Evolutionary conservation across 1,284 basidiomycete species (phyloP).

Genomic region (Vanrija humicola): DNA sequence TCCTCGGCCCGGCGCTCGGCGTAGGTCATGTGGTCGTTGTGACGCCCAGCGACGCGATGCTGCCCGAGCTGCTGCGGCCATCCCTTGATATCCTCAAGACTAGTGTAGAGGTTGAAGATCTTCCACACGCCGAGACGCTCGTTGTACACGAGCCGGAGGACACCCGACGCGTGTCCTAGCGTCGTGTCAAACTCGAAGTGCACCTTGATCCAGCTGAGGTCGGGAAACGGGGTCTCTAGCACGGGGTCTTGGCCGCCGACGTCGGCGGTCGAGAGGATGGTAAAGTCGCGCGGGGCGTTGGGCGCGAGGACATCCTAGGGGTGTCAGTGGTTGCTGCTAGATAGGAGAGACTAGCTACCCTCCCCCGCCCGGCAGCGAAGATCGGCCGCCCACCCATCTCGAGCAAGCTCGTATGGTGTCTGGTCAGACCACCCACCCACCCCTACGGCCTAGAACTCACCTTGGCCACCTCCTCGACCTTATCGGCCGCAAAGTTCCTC

Average conservation of each 20-base stretch:
- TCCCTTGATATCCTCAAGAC: slow-evolving; percentile 57
- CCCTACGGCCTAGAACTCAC: slow-evolving; percentile 5
- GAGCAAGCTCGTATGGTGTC: too few relatives aligned
- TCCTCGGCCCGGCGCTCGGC: slow-evolving; percentile 41
- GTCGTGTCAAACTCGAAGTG: slow-evolving; percentile 59
- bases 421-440: too few relatives aligned
- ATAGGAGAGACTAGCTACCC: too few relatives aligned
- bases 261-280: slow-evolving; percentile 39
- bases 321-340: too few relatives aligned
- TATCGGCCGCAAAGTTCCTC: slow-evolving; percentile 26
- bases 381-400: too few relatives aligned
- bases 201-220: slow-evolving; percentile 58
- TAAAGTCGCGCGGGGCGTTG: slow-evolving; percentile 49
- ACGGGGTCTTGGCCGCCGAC: slow-evolving; percentile 26
- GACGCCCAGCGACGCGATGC: slow-evolving; percentile 35
- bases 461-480: slow-evolving; percentile 29
- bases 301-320: slow-evolving; percentile 46
- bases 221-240: slow-evolving; percentile 54
- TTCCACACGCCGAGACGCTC: slow-evolving; percentile 55
- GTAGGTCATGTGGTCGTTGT: slow-evolving; percentile 29
- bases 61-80: slow-evolving; percentile 52
- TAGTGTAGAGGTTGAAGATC: slow-evolving; percentile 58
- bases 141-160: slow-evolving; percentile 57
- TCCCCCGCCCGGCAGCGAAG: too few relatives aligned
- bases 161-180: slow-evolving; percentile 54